Conservation (phyloP, 768 basidiomycete genomes). For the Auricularia cornea region DNA sequence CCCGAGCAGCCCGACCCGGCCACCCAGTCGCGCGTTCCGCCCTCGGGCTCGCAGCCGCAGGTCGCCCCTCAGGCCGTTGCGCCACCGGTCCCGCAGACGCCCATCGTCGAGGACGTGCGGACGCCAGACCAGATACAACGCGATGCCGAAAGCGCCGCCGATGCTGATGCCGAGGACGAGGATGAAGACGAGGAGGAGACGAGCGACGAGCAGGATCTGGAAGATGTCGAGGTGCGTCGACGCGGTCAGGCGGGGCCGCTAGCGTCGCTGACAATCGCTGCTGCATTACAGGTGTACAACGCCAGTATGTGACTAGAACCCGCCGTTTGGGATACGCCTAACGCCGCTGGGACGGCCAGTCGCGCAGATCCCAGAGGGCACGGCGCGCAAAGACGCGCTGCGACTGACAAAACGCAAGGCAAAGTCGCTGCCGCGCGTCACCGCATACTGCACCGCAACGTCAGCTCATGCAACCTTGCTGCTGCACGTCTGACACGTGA, state of each 20-base stretch:
- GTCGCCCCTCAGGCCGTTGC: too few relatives aligned
- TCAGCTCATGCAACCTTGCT: constrained; percentile 26
- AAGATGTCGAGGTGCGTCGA: constrained; percentile 47
- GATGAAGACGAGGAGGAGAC: constrained; percentile 40
- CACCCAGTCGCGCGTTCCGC: constrained; percentile 22
- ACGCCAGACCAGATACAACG: constrained; percentile 26
- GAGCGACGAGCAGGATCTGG: constrained; percentile 32
- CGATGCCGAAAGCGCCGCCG: constrained; percentile 42
- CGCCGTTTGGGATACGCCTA: not conserved
- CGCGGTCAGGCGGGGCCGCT: not conserved
- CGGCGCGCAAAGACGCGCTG: constrained; percentile 84
- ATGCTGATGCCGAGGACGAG: constrained; percentile 58
- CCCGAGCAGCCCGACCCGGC: constrained; percentile 69
- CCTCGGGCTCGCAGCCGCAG: constrained; percentile 10
- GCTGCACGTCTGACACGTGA: not conserved
- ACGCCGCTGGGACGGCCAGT: constrained; percentile 42
- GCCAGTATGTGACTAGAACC: not conserved
- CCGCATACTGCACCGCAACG: constrained; percentile 92
- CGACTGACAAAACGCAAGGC: constrained; percentile 91
- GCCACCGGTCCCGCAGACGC: constrained; percentile 18
- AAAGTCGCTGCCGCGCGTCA: constrained; percentile 85
- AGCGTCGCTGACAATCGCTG: not conserved
- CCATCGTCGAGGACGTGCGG: constrained; percentile 37
- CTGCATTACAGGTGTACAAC: constrained; percentile 64
- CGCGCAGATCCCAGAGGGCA: constrained; percentile 87